phyloP scores from a whole-genome alignment of 2,329 filamentous ascomycete genomes.

The Dothiorella sarmentorum region DNA sequence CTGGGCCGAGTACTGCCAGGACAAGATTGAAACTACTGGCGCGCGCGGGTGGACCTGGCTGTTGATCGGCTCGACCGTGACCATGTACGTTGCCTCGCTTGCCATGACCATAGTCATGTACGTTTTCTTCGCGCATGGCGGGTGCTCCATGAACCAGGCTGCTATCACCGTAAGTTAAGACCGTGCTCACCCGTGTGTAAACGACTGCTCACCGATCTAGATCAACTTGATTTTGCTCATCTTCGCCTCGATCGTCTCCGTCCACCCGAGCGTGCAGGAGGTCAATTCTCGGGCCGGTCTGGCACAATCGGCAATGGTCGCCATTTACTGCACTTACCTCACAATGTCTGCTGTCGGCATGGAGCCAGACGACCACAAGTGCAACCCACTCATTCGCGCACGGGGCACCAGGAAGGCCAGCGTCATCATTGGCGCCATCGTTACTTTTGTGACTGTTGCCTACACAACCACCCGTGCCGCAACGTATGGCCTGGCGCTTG shows the following conservation, averaged over 20 bases:
- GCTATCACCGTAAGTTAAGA: conserved; percentile 67
- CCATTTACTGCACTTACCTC: conserved; percentile 96
- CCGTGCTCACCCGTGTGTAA: conserved; percentile 20
- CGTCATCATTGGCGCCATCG: conserved; percentile 86
- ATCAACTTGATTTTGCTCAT: conserved; percentile 86
- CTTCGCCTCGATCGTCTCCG: conserved; percentile 74
- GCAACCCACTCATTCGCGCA: conserved; percentile 86
- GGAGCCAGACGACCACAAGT: conserved; percentile 92
- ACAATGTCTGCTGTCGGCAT: conserved; percentile 98
- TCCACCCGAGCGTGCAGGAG: conserved; percentile 87
- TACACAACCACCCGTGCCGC: conserved; percentile 97
- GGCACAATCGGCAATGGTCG: conserved; percentile 96
- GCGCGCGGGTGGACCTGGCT: conserved; percentile 80
- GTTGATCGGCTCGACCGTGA: conserved; percentile 84
- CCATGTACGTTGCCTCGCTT: conserved; percentile 88
- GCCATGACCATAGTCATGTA: conserved; percentile 97
- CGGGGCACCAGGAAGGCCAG: conserved; percentile 86
- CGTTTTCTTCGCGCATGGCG: conserved; percentile 80
- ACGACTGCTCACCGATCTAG: conserved; percentile 22
- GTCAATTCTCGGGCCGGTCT: conserved; percentile 90
- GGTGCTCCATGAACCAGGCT: conserved; percentile 93
- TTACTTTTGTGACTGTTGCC: conserved; percentile 94
- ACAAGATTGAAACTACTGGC: conserved; percentile 86
- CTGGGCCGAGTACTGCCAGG: conserved; percentile 94
- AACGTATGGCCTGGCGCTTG: conserved; percentile 79